Conservation (phyloP, 2,329 filamentous ascomycete genomes). For the Aspergillus novofumigatus region DNA sequence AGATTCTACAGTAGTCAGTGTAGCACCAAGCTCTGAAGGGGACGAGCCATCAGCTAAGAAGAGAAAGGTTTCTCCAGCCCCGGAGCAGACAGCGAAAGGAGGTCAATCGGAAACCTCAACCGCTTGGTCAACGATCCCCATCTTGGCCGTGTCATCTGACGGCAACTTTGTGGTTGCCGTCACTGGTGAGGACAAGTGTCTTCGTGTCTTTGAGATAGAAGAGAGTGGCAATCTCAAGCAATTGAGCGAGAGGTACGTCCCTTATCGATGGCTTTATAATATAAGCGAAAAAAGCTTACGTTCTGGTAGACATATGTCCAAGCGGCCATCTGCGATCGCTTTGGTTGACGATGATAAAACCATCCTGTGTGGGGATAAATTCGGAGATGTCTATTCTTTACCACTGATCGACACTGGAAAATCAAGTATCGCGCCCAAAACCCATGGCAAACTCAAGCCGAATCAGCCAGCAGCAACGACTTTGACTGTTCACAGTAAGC, state of each 20-base stretch:
- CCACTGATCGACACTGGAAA: slow-evolving; percentile 57
- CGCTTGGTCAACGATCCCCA: slow-evolving; percentile 60
- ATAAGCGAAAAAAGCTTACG: slow-evolving; percentile 6
- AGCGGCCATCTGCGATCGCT: slow-evolving; percentile 74
- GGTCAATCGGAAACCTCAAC: slow-evolving; percentile 14
- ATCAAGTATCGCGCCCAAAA: slow-evolving; percentile 34
- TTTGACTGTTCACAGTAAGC: slow-evolving; percentile 58
- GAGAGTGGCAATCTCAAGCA: slow-evolving; percentile 59
- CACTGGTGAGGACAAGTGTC: slow-evolving; percentile 85
- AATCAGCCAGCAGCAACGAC: slow-evolving; percentile 53
- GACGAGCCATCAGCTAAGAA: slow-evolving; percentile 43
- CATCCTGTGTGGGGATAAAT: slow-evolving; percentile 87
- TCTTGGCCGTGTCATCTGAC: slow-evolving; percentile 60
- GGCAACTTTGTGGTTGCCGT: slow-evolving; percentile 69
- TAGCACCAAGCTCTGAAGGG: slow-evolving; percentile 22
- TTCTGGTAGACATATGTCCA: slow-evolving; percentile 69
- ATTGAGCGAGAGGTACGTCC: slow-evolving; percentile 65
- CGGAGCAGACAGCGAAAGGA: slow-evolving; percentile 16
- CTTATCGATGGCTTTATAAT: not conserved
- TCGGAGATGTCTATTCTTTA: slow-evolving; percentile 89
- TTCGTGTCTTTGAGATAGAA: slow-evolving; percentile 74
- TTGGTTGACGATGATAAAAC: slow-evolving; percentile 66
- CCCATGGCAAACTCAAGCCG: slow-evolving; percentile 24
- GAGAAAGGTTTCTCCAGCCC: slow-evolving; percentile 35
- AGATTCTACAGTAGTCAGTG: slow-evolving; percentile 13